Evolutionary conservation across 768 basidiomycete species (phyloP).

Genomic region (Albatrellus ellisii): DNA sequence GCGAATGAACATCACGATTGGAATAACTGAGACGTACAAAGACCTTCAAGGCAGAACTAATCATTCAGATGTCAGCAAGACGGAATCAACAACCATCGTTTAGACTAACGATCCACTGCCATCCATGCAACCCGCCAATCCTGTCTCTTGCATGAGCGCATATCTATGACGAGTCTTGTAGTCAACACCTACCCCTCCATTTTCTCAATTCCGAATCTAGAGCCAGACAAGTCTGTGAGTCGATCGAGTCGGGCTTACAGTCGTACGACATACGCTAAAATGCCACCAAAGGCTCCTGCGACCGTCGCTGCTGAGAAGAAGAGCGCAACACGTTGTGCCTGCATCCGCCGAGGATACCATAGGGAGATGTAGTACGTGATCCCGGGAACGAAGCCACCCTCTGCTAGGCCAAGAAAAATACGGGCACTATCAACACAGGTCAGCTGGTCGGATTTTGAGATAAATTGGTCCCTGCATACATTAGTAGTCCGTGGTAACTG

Average conservation of each 20-base stretch:
- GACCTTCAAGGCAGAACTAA: background rate
- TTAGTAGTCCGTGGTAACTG: constrained; percentile 18
- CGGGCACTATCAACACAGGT: too few relatives aligned
- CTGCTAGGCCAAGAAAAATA: constrained; percentile 32
- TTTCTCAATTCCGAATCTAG: constrained; percentile 24
- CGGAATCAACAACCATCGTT: background rate
- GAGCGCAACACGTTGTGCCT: constrained; percentile 43
- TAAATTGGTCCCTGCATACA: constrained; percentile 17
- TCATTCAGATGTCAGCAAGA: background rate
- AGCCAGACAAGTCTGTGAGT: background rate
- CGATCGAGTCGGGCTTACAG: background rate
- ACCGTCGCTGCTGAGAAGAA: constrained; percentile 55
- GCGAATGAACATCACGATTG: too few relatives aligned
- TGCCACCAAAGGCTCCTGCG: constrained; percentile 36
- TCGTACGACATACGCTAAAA: constrained; percentile 24
- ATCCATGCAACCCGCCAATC: constrained; percentile 22
- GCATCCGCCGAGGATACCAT: constrained; percentile 49
- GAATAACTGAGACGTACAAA: too few relatives aligned
- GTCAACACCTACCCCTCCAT: constrained; percentile 27
- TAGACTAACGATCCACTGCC: constrained; percentile 36
- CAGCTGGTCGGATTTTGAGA: background rate
- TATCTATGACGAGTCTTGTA: background rate
- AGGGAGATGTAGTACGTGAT: constrained; percentile 35
- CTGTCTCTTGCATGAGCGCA: constrained; percentile 8
- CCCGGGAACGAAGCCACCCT: constrained; percentile 29